These are phyloP conservation scores for Narthecium ossifragum DNA, from an alignment of 106 monocot genomes.

Conservation along the genomic window DNA sequence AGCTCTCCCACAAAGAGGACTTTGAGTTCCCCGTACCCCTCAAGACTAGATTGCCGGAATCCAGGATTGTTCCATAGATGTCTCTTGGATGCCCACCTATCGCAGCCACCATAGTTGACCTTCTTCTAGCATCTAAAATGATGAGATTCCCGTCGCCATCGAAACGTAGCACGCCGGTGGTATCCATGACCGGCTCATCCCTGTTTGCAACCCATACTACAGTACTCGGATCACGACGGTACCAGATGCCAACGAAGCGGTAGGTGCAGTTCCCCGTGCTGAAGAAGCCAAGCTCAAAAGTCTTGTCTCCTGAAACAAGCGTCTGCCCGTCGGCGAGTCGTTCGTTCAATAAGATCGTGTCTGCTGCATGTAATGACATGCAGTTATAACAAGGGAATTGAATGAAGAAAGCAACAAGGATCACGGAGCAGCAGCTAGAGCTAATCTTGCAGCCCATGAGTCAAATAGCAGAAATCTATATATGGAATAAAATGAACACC, in stretches of 20 bases:
- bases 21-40: neutral
- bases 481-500: too few relatives aligned
- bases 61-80: constrained; percentile 6
- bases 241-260: neutral
- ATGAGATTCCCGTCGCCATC: constrained; percentile 5
- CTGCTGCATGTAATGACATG: neutral
- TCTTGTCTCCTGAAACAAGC: neutral
- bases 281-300: neutral
- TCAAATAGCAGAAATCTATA: too few relatives aligned
- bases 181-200: constrained; percentile 8
- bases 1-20: constrained; percentile 32
- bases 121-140: constrained; percentile 5
- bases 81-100: neutral
- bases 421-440: neutral
- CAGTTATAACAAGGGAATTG: neutral
- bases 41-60: constrained; percentile 26
- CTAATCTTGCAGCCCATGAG: too few relatives aligned
- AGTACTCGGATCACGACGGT: neutral
- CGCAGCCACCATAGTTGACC: neutral
- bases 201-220: constrained; percentile 37
- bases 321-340: neutral
- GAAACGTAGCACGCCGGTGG: constrained; percentile 8
- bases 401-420: neutral
- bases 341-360: neutral
- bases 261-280: neutral